Conservation (phyloP, 495 filamentous ascomycete species). For the Cudoniella acicularis region DNA sequence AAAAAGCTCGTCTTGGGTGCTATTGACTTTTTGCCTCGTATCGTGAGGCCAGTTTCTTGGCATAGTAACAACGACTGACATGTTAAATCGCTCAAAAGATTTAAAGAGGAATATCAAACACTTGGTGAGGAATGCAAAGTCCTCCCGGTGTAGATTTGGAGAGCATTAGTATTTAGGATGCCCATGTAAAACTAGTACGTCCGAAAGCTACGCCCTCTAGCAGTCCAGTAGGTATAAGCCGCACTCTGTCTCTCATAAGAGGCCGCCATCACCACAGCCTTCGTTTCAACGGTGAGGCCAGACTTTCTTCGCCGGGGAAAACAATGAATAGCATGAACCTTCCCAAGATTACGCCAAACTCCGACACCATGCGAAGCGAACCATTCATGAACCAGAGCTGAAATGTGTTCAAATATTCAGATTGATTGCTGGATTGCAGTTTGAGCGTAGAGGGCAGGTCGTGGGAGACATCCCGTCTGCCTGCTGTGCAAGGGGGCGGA, state of each 20-base stretch:
- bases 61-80: slow-evolving; percentile 9
- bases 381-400: neutral
- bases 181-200: neutral
- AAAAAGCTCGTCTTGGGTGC: neutral
- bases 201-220: neutral
- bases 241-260: neutral
- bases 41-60: slow-evolving; percentile 11
- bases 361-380: neutral
- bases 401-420: neutral
- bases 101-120: neutral
- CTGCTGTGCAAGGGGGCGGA: neutral
- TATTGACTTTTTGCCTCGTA: neutral
- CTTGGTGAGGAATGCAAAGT: neutral
- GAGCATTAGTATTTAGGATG: neutral
- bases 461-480: neutral
- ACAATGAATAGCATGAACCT: neutral
- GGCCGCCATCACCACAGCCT: neutral
- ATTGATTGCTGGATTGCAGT: neutral
- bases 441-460: neutral
- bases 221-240: neutral
- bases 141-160: neutral
- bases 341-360: neutral
- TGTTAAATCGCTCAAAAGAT: neutral
- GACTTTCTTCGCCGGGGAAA: neutral
- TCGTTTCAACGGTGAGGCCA: neutral